Conservation (phyloP, 2,329 filamentous ascomycete genomes). For the Curvularia sp. region DNA sequence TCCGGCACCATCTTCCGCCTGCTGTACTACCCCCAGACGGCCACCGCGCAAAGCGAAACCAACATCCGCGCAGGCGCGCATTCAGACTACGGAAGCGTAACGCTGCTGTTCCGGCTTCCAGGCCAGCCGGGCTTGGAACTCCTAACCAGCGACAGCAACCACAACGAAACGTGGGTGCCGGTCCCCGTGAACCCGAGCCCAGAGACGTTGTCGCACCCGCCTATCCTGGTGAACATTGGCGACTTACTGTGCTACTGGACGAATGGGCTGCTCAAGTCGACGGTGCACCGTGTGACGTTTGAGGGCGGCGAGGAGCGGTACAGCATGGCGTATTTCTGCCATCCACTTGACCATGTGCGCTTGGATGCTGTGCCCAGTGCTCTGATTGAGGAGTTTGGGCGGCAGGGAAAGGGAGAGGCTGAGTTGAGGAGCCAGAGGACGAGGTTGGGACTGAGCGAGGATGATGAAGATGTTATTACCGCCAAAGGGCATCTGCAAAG, state of each 20-base stretch:
- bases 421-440: constrained; percentile 49
- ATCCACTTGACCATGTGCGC: constrained; percentile 63
- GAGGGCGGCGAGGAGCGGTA: constrained; percentile 58
- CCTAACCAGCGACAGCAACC: constrained; percentile 63
- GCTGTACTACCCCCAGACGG: constrained; percentile 60
- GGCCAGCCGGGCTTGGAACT: constrained; percentile 90
- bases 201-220: constrained; percentile 63
- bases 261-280: constrained; percentile 82
- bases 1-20: constrained; percentile 61
- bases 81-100: constrained; percentile 79
- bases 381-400: constrained; percentile 55
- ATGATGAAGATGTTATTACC: constrained; percentile 56
- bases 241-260: constrained; percentile 87
- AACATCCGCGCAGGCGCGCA: constrained; percentile 91
- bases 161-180: constrained; percentile 51
- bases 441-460: constrained; percentile 54
- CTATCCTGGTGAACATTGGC: constrained; percentile 69
- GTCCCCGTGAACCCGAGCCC: constrained; percentile 62
- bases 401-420: constrained; percentile 28
- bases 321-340: constrained; percentile 69
- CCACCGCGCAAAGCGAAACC: constrained; percentile 35
- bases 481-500: constrained; percentile 66
- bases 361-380: constrained; percentile 64
- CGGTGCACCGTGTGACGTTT: constrained; percentile 88
- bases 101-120: constrained; percentile 80